Conservation (phyloP, 2,329 filamentous ascomycete genomes). For the Nothophaeocryptopus gaeumannii region DNA sequence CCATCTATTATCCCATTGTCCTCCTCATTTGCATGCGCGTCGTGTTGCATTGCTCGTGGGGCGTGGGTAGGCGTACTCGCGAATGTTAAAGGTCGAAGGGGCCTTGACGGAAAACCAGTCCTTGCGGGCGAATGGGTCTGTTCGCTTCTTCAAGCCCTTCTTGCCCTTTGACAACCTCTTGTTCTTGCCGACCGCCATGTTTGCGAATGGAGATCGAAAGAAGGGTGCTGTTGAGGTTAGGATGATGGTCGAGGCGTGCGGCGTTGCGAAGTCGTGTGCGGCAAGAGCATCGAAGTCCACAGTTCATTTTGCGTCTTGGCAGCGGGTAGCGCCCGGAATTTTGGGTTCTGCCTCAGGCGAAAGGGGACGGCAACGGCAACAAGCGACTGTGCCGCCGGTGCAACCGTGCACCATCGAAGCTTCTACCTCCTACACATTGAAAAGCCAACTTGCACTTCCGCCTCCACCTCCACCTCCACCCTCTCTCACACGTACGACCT, state of each 20-base stretch:
- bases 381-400: no score
- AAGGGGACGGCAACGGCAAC: no score
- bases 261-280: no score
- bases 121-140: slow-evolving; percentile 96
- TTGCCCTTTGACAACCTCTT: slow-evolving; percentile 99
- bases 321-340: no score
- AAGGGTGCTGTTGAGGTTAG: slow-evolving; percentile 24
- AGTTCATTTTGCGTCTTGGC: no score
- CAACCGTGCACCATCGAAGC: no score
- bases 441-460: neutral
- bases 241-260: slow-evolving; percentile 4
- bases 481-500: neutral
- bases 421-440: no score
- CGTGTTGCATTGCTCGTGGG: neutral
- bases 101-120: slow-evolving; percentile 99
- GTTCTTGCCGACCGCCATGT: slow-evolving; percentile 88
- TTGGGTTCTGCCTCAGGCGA: no score
- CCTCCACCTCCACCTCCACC: neutral
- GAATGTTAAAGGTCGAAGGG: slow-evolving; percentile 88
- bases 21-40: slow-evolving; percentile 3
- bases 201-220: slow-evolving; percentile 29
- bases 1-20: slow-evolving; percentile 15
- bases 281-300: no score
- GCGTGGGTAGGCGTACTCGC: slow-evolving; percentile 72
- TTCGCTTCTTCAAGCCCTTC: slow-evolving; percentile 99